phyloP scores from a whole-genome alignment of 768 basidiomycete genomes.

The Rhizopogon rudus region DNA sequence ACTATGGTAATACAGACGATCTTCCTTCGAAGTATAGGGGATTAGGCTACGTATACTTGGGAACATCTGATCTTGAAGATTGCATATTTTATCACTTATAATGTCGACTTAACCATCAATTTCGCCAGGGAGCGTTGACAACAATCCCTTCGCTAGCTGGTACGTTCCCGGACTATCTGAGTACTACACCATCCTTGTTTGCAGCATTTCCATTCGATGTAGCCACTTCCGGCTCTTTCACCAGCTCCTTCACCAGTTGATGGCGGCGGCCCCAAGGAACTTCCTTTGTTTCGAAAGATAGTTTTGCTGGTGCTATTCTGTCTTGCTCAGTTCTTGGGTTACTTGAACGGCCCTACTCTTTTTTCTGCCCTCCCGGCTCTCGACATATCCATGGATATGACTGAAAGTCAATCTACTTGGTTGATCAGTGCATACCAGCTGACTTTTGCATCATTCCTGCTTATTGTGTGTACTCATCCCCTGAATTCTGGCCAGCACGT shows the following conservation, averaged over 20 bases:
- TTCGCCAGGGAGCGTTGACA: background rate
- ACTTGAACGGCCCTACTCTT: conserved; percentile 36
- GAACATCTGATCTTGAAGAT: no score
- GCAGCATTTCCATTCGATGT: conserved; percentile 7
- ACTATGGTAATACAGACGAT: no score
- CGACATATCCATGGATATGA: conserved; percentile 13
- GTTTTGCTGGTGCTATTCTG: conserved; percentile 33
- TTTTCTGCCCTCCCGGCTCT: conserved; percentile 36
- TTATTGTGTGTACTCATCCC: conserved; percentile 22
- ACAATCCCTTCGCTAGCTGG: background rate
- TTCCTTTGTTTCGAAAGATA: conserved; percentile 22
- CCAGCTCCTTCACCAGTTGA: conserved; percentile 1
- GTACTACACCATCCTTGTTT: background rate
- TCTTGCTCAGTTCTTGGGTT: conserved; percentile 37
- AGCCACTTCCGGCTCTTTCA: background rate
- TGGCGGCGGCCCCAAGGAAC: background rate
- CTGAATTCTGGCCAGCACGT: background rate
- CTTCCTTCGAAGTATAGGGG: no score
- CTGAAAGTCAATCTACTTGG: conserved; percentile 30
- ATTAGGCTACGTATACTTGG: no score
- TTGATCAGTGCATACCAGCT: conserved; percentile 37
- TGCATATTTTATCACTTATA: no score
- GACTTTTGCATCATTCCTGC: conserved; percentile 39
- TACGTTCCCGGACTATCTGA: background rate
- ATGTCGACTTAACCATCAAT: no score